Percentiles rank a stretch among this genome's conserved stretches.
Conservation (phyloP, 768 basidiomycete genomes). For the Pilatotrama ljubarskyi region DNA sequence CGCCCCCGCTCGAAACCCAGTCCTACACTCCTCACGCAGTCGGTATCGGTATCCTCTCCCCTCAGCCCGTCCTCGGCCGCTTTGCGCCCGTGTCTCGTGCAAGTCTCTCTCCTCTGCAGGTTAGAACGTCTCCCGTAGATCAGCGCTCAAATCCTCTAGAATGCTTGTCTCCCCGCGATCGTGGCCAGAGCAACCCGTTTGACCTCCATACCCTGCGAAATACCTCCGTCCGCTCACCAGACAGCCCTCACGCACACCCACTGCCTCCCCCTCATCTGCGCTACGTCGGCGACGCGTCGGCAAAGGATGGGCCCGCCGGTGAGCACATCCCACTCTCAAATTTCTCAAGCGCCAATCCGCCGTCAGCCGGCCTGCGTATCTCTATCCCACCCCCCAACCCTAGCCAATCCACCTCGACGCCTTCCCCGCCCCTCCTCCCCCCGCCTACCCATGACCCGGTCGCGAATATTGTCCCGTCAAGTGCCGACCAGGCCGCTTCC, state of each 20-base stretch:
- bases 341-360: constrained; percentile 7
- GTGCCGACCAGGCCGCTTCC: constrained; percentile 1
- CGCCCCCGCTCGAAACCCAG: constrained; percentile 21
- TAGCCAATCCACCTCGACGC: constrained; percentile 19
- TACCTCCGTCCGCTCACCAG: constrained; percentile 6
- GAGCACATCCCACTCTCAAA: constrained; percentile 17
- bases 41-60: constrained; percentile 29
- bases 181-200: constrained; percentile 7
- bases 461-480: constrained; percentile 7
- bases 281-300: constrained; percentile 15
- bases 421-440: constrained; percentile 21
- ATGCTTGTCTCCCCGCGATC: constrained; percentile 6
- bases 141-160: constrained; percentile 23
- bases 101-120: constrained; percentile 14
- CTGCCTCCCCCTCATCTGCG: constrained; percentile 14
- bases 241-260: constrained; percentile 5
- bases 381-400: constrained; percentile 25
- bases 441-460: constrained; percentile 12
- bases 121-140: constrained; percentile 19
- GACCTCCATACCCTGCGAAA: constrained; percentile 2
- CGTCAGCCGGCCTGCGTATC: constrained; percentile 21
- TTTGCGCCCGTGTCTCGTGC: constrained; percentile 24
- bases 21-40: constrained; percentile 27
- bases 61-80: constrained; percentile 26
- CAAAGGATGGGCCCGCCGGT: constrained; percentile 5